Base-by-base conservation (phyloP, 495 filamentous ascomycete genomes). In the Aspergillus bridgeri region DNA sequence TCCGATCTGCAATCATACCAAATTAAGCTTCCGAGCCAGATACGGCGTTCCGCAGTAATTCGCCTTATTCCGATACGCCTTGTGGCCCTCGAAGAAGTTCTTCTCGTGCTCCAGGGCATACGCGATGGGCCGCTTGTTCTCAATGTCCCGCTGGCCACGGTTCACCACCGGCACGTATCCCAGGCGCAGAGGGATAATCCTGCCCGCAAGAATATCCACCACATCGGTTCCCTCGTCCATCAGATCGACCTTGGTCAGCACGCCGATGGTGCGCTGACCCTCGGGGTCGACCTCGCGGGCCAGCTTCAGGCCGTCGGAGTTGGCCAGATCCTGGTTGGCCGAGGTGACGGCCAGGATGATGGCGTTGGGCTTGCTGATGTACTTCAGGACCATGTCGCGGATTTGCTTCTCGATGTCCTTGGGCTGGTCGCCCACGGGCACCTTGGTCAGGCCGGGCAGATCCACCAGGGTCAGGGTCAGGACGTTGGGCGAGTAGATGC, bases 141-240 rank as follows among this genome's bases (percentile, higher is more conserved):
- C 94, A 66, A 99, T 99, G 72, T 99, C 94, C 59, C 95, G 82
- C 75, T 99, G 94, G n/a, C 94, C 94, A 75, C 94, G 84, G 80
- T 99, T 99, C 65, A 99, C 95, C 21, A 99, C 95, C 6, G 95
- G 95, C 19, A 99, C 95, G 70, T 99, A 99, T 61, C 95, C 95
- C 57, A 99, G 74, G 56, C 95, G 88, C 62, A 99, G 71, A 18
- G 95, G 95, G 69, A 99, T 98, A 74, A 99, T 94, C 67, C 95
- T 89, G 57, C 95, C 95, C 65, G 95, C 94, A 65, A 99, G 83
- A 79, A 99, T 99, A 79, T 99, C 95, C 63, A 99, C 94, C 18
- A 99, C 95, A 69, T 99, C 95, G 38, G 95, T 99, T 42, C 95
- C 95, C 25, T 97, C 92, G 75, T 99, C 95, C 95, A 99, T 99